Evolutionary conservation across 345 rosid species (phyloP), one percentile per base, ranked within the genome.

Genomic region (Mercurialis annua): DNA sequence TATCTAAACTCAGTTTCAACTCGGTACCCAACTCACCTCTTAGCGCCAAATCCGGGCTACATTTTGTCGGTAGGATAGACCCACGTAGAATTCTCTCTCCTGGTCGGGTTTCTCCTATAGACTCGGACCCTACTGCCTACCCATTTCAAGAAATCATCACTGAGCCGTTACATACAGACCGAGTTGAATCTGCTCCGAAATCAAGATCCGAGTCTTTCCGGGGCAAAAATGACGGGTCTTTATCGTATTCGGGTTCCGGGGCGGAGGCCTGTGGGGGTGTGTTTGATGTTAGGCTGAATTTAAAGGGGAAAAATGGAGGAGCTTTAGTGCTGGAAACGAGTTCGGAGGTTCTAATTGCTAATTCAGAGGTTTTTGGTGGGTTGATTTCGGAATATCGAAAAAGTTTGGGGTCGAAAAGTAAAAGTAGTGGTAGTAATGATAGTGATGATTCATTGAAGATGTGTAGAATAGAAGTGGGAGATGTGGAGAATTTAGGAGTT

Each of bases 21-120:
- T 86, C 98, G 11, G 67, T 85, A 67, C 84, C 87, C 44, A 71
- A 59, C 77, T 90, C 96, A 15, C 96, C 92, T 0, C 90, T 76
- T 74, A 85, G 86, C 81, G 78, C 89, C 60, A 93, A 82, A 80
- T 81, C 95, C 31, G 77, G 87, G 48, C 65, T 86, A 47, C 73
- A 76, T 68, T 65, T 88, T n/a, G 89, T 90, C 24, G 87, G 87
- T 62, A 87, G 90, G 82, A 88, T 86, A 65, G 96, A 88, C 83
- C 95, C 85, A 10, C 92, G 97, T 48, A 82, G 96, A 77, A 93
- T 93, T 80, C 82, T 90, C 72, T 93, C 97, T 0, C 98, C 96
- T 6, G 97, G 97, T 38, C 90, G 97, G 40, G 96, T 93, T 71
- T 93, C 97, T 16, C 97, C 98, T 2, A 89, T 93, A 43, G 98